Conservation (phyloP, 2,329 filamentous ascomycete species). For the Fusarium austroafricanum region DNA sequence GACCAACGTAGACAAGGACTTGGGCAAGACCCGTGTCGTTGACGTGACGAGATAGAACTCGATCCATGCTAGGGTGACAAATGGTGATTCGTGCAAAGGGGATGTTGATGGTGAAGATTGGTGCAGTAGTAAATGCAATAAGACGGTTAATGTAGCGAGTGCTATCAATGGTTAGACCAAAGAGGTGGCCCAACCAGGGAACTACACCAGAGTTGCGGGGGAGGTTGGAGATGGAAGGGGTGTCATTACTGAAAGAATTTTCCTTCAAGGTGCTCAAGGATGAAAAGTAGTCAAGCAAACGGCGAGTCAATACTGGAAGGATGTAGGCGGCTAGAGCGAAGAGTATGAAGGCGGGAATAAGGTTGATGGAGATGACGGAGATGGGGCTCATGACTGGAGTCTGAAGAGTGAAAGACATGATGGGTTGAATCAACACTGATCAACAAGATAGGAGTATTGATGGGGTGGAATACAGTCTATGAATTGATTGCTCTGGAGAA, state of each 20-base stretch:
- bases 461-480: background rate
- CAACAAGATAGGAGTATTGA: background rate
- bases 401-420: conserved; percentile 4
- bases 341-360: conserved; percentile 20
- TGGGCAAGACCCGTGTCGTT: conserved; percentile 48
- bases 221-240: conserved; percentile 35
- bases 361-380: conserved; percentile 14
- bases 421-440: background rate
- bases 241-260: conserved; percentile 3
- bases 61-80: conserved; percentile 46
- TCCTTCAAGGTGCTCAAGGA: conserved; percentile 16
- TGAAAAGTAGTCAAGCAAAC: background rate
- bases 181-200: conserved; percentile 45
- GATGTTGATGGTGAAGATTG: conserved; percentile 48
- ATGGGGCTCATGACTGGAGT: conserved; percentile 3
- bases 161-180: conserved; percentile 42
- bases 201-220: conserved; percentile 38
- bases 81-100: conserved; percentile 46
- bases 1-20: conserved; percentile 47
- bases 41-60: conserved; percentile 44
- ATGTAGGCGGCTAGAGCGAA: conserved; percentile 3
- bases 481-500: background rate
- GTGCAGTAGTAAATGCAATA: conserved; percentile 37
- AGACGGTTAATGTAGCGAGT: conserved; percentile 45
- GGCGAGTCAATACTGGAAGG: conserved; percentile 14